A percentile compares a stretch with the other conserved stretches of the same genome.
phyloP scores from a whole-genome alignment of 148 eudicot genomes.

The Rhododendron griersonianum region DNA sequence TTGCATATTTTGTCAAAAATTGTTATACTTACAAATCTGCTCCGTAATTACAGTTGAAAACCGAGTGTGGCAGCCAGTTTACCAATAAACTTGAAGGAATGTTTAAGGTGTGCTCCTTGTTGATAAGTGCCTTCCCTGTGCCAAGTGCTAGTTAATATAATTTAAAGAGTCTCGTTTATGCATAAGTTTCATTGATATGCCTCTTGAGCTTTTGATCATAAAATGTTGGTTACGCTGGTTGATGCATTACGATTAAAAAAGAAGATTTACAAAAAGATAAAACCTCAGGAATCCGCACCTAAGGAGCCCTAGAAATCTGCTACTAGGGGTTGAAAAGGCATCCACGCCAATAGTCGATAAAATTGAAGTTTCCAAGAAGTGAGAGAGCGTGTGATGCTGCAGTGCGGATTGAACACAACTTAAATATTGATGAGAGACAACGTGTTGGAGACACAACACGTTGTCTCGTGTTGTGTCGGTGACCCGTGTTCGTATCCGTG shows the following conservation, averaged over 20 bases:
- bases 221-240: background rate
- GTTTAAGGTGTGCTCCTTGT: slow-evolving; percentile 64
- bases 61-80: slow-evolving; percentile 95
- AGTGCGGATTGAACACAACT: no score
- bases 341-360: background rate
- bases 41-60: slow-evolving; percentile 61
- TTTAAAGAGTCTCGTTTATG: background rate
- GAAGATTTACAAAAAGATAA: background rate
- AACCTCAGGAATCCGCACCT: background rate
- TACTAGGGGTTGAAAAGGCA: background rate
- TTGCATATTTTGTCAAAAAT: background rate
- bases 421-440: no score
- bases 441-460: no score
- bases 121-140: background rate
- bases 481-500: no score
- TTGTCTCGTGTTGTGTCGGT: no score
- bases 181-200: background rate
- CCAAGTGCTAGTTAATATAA: background rate
- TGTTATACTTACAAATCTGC: slow-evolving; percentile 9
- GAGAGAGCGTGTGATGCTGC: no score
- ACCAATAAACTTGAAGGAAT: slow-evolving; percentile 97
- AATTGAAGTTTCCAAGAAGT: background rate
- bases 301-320: background rate
- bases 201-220: background rate
- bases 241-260: background rate